These are phyloP conservation scores for Gloeopeniophorella convolvens DNA, from an alignment of 768 basidiomycete genomes.

Conservation along the genomic window DNA sequence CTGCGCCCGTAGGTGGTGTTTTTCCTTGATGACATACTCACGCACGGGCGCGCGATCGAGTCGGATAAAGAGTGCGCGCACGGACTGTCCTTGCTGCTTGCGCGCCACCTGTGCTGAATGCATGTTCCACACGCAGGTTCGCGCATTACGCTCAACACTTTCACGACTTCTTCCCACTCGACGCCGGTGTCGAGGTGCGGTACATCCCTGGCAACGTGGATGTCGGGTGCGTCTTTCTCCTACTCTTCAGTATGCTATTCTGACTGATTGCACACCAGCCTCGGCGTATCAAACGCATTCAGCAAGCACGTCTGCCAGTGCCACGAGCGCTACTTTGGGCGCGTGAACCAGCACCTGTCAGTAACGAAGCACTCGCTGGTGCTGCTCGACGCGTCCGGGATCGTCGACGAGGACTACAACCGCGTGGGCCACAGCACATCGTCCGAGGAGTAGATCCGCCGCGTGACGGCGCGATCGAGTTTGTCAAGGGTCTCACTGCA, in stretches of 20 bases:
- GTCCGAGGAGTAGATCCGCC: slow-evolving; percentile 52
- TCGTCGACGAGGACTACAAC: slow-evolving; percentile 77
- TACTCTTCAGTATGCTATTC: background rate
- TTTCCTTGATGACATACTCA: slow-evolving; percentile 91
- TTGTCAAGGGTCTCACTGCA: slow-evolving; percentile 41
- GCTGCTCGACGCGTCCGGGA: slow-evolving; percentile 65
- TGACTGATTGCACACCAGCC: too few relatives aligned
- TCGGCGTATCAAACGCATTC: slow-evolving; percentile 13
- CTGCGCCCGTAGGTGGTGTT: slow-evolving; percentile 65
- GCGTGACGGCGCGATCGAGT: slow-evolving; percentile 50
- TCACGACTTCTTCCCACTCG: slow-evolving; percentile 55
- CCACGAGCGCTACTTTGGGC: slow-evolving; percentile 60
- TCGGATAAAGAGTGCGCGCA: slow-evolving; percentile 60
- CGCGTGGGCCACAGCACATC: slow-evolving; percentile 42
- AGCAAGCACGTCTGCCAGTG: slow-evolving; percentile 41
- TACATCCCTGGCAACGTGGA: slow-evolving; percentile 91
- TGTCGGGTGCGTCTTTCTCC: slow-evolving; percentile 49
- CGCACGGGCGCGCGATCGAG: slow-evolving; percentile 65
- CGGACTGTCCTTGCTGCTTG: slow-evolving; percentile 2
- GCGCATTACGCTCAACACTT: slow-evolving; percentile 62
- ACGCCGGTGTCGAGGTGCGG: slow-evolving; percentile 43
- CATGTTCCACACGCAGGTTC: too few relatives aligned
- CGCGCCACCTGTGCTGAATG: too few relatives aligned
- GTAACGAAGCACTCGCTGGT: slow-evolving; percentile 68
- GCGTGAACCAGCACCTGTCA: slow-evolving; percentile 53